Conservation (phyloP, 257 asterid species). For the Schizonepeta tenuifolia region DNA sequence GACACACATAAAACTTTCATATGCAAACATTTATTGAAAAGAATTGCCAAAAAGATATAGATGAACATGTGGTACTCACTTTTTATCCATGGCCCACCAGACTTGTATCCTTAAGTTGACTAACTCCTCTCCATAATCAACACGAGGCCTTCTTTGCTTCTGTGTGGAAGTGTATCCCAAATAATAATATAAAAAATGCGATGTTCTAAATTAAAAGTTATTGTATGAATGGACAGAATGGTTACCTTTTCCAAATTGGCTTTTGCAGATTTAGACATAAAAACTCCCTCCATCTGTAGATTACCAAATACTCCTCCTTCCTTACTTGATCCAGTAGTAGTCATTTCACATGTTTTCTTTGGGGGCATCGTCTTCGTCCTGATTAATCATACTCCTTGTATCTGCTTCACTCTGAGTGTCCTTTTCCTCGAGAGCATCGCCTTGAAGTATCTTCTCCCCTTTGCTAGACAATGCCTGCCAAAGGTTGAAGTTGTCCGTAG, state of each 20-base stretch:
- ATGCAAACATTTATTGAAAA: background rate
- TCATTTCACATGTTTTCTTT: slow-evolving; percentile 31
- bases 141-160: slow-evolving; percentile 39
- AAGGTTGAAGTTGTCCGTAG: background rate
- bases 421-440: too few relatives aligned
- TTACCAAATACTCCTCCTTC: slow-evolving; percentile 32
- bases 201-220: slow-evolving; percentile 15
- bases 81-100: slow-evolving; percentile 65
- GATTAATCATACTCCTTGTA: too few relatives aligned
- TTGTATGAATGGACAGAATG: slow-evolving; percentile 11
- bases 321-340: slow-evolving; percentile 32
- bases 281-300: slow-evolving; percentile 35
- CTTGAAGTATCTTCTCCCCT: background rate
- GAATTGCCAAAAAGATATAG: slow-evolving; percentile 9
- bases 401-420: too few relatives aligned
- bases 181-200: slow-evolving; percentile 24
- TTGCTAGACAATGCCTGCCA: background rate
- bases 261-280: slow-evolving; percentile 37
- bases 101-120: slow-evolving; percentile 48
- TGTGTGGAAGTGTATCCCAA: slow-evolving; percentile 28
- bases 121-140: slow-evolving; percentile 39
- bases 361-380: background rate
- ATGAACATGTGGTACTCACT: slow-evolving; percentile 39
- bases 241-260: slow-evolving; percentile 48
- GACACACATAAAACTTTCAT: background rate